phyloP scores from a whole-genome alignment of 2,329 filamentous ascomycete genomes.

The Alternaria panax region DNA sequence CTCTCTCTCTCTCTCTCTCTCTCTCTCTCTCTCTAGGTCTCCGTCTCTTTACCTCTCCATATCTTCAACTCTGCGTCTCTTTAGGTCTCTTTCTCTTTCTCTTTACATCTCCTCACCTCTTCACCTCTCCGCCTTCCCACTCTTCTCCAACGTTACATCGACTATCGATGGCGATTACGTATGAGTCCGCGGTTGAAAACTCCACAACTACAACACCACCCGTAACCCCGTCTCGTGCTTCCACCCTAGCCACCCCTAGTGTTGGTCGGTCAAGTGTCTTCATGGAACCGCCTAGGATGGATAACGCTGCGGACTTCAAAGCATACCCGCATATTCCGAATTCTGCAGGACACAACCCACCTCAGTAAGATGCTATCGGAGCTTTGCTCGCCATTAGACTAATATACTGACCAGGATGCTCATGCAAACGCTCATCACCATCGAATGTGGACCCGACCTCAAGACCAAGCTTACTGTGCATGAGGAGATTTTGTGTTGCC shows the following conservation, averaged over 20 bases:
- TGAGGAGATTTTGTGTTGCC: slow-evolving; percentile 16
- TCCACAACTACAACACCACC: background rate
- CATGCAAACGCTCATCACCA: slow-evolving; percentile 19
- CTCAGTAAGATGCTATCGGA: background rate
- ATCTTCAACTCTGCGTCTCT: too few relatives aligned
- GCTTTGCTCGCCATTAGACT: background rate
- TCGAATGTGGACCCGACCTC: slow-evolving; percentile 23
- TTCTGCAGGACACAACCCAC: background rate
- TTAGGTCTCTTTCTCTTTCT: too few relatives aligned
- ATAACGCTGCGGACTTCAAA: background rate
- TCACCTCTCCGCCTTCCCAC: background rate
- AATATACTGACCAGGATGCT: background rate
- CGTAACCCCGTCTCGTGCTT: background rate
- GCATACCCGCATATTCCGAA: background rate
- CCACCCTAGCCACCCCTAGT: background rate
- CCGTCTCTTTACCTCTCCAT: too few relatives aligned
- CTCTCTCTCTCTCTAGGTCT: too few relatives aligned
- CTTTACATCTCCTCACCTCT: background rate
- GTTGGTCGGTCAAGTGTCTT: background rate
- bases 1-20: too few relatives aligned
- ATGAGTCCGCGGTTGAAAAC: background rate
- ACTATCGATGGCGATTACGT: background rate
- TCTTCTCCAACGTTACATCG: background rate
- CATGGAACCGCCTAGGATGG: background rate
- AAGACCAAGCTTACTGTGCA: slow-evolving; percentile 12